Evolutionary conservation across 2,329 filamentous ascomycete genomes (phyloP), one percentile per base, ranked within the genome.

Genomic region (Penicillium sp.): DNA sequence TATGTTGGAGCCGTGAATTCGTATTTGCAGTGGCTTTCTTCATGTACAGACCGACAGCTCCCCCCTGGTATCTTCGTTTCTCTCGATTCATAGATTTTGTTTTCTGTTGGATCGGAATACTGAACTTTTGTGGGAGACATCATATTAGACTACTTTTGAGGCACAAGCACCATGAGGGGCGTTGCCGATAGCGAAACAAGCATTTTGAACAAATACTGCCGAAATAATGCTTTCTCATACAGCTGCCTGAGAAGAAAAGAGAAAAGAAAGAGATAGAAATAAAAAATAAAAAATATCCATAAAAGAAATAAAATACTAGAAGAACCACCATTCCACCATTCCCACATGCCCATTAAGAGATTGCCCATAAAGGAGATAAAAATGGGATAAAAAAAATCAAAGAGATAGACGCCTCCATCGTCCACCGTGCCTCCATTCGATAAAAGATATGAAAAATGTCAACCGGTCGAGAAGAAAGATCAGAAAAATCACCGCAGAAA

Each of bases 131-230:
- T 53, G 25, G 48, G 50, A 46, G 16, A 60, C 55, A 58, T 58
- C 45, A 56, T 59, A 56, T 46, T 63, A 55, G 51, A 56, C 57
- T 54, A 39, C 35, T 29, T 53, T n/a, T 10, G 13, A 44, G 45
- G 45, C 6, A 19, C 9, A 19, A 19, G 35, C n/a, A 39, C 35
- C 35, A 25, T 45, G 35, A 59, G 27, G 25, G 2, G 26, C 13
- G 31, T 51, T 59, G 50, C 57, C 37, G 23, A 60, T 37, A 54
- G 50, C 35, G 63, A 61, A 63, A 62, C 57, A 69, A 66, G 55
- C 61, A 62, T 53, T 47, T 27, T 54, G 61, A 67, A 62, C 62
- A 69, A 50, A 71, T 70, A 67, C 59, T 14, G 54, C 39, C 49
- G 49, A 56, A 63, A 54, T 54, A 45, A 61, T 58, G 42, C 27